A percentile compares a stretch with the other conserved stretches of the same genome.
phyloP scores from a whole-genome alignment of 208 protist genomes.

The Leishmania tropica region DNA sequence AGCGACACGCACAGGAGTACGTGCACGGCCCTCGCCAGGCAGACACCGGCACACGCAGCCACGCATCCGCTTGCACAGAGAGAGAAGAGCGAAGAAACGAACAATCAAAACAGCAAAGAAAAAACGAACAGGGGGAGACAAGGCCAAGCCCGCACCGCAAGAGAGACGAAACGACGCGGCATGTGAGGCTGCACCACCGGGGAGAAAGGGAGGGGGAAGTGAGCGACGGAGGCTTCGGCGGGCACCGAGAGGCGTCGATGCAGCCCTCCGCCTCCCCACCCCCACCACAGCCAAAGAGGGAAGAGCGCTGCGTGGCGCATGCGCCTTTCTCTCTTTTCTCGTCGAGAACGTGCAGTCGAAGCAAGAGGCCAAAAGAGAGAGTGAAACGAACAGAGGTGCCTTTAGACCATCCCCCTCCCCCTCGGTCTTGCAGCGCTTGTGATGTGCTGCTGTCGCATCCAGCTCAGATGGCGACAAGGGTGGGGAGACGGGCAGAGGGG shows the following conservation, averaged over 20 bases:
- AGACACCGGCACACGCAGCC: too few species aligned
- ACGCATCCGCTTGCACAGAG: not conserved
- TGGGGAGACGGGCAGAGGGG: not conserved
- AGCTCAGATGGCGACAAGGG: not conserved
- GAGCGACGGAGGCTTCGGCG: not conserved
- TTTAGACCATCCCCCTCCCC: too few species aligned
- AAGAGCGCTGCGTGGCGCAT: not conserved
- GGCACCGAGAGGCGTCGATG: not conserved
- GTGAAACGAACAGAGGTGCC: not conserved
- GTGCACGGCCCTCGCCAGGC: not conserved
- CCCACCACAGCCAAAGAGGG: not conserved
- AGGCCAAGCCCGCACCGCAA: not conserved
- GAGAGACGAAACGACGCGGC: not conserved
- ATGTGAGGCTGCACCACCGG: not conserved
- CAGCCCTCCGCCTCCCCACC: not conserved
- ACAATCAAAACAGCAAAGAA: not conserved
- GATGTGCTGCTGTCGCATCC: not conserved
- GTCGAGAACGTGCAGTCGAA: not conserved
- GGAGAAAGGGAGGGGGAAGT: not conserved
- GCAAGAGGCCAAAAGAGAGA: not conserved
- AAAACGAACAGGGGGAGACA: not conserved
- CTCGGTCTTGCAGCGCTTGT: not conserved
- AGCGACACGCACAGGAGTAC: not conserved
- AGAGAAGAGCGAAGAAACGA: not conserved
- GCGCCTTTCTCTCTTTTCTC: not conserved